A percentile compares a stretch with the other conserved stretches of the same genome.
Evolutionary conservation across 176 grass and related monocot species (phyloP).

Genomic region (Phoenix dactylifera): DNA sequence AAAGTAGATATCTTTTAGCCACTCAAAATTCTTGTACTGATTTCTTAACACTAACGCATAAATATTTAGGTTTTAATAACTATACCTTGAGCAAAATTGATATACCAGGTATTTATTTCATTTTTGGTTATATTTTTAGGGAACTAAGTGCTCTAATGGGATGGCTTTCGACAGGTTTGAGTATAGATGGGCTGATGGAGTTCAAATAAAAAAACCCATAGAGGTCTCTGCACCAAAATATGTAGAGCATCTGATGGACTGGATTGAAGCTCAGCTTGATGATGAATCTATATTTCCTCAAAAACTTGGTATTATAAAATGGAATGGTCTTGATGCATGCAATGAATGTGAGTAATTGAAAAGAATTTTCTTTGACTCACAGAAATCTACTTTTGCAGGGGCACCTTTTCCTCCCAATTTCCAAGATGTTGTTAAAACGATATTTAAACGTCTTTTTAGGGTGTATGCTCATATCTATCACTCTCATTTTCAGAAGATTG

Average conservation of each 20-base stretch:
- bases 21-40: too few relatives aligned
- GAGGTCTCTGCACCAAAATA: slow-evolving; percentile 84
- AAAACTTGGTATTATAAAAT: slow-evolving; percentile 48
- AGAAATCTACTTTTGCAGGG: slow-evolving; percentile 21
- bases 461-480: slow-evolving; percentile 92
- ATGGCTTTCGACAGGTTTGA: slow-evolving; percentile 43
- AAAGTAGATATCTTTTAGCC: slow-evolving; percentile 36
- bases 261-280: slow-evolving; percentile 72
- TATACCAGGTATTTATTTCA: too few relatives aligned
- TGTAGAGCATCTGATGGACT: slow-evolving; percentile 92
- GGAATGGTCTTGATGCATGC: too few relatives aligned
- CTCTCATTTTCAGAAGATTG: slow-evolving; percentile 75
- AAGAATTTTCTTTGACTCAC: too few relatives aligned
- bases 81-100: too few relatives aligned
- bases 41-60: too few relatives aligned
- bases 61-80: too few relatives aligned
- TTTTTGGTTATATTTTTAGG: too few relatives aligned
- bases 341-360: too few relatives aligned
- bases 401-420: slow-evolving; percentile 83
- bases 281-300: slow-evolving; percentile 86
- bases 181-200: slow-evolving; percentile 92
- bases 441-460: slow-evolving; percentile 95
- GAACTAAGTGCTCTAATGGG: too few relatives aligned
- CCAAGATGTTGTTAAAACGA: slow-evolving; percentile 57
- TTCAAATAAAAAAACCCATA: slow-evolving; percentile 77